Evolutionary conservation across 2,329 filamentous ascomycete species (phyloP).

Genomic region (Fusarium clavum): DNA sequence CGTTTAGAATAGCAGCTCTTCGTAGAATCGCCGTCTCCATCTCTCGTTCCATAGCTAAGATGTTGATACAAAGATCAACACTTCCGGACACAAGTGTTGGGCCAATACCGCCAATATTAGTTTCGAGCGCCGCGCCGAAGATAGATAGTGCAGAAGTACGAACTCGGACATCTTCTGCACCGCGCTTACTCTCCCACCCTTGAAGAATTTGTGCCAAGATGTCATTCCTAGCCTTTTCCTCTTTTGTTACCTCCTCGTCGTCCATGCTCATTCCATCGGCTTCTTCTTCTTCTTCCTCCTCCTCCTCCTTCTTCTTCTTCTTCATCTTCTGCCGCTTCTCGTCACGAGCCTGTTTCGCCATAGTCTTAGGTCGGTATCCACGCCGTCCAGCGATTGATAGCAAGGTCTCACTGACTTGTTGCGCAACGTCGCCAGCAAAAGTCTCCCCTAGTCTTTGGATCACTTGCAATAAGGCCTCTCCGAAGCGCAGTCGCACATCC

Average conservation of each 20-base stretch:
- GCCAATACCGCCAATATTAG: slow-evolving; percentile 67
- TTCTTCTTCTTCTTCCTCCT: slow-evolving; percentile 60
- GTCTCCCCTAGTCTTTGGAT: slow-evolving; percentile 69
- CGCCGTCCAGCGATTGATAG: slow-evolving; percentile 73
- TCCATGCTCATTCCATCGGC: slow-evolving; percentile 59
- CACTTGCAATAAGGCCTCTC: slow-evolving; percentile 73
- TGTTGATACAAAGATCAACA: slow-evolving; percentile 71
- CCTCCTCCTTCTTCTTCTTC: slow-evolving; percentile 57
- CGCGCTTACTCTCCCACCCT: slow-evolving; percentile 75
- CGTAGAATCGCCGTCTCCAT: slow-evolving; percentile 72
- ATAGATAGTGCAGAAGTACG: slow-evolving; percentile 77
- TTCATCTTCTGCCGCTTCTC: slow-evolving; percentile 61
- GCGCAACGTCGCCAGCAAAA: slow-evolving; percentile 65
- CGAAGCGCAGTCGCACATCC: slow-evolving; percentile 75
- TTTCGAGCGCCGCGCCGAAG: slow-evolving; percentile 69
- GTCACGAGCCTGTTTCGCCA: slow-evolving; percentile 65
- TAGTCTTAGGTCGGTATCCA: slow-evolving; percentile 69
- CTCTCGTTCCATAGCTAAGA: slow-evolving; percentile 71
- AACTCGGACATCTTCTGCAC: slow-evolving; percentile 76
- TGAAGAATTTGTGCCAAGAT: slow-evolving; percentile 69
- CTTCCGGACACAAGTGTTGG: slow-evolving; percentile 64
- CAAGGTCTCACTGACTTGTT: slow-evolving; percentile 67
- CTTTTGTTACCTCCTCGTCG: slow-evolving; percentile 60
- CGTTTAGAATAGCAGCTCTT: slow-evolving; percentile 72
- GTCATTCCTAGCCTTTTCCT: slow-evolving; percentile 60